Conservation (phyloP, 2,329 filamentous ascomycete genomes). For the Calonectria crousiana region DNA sequence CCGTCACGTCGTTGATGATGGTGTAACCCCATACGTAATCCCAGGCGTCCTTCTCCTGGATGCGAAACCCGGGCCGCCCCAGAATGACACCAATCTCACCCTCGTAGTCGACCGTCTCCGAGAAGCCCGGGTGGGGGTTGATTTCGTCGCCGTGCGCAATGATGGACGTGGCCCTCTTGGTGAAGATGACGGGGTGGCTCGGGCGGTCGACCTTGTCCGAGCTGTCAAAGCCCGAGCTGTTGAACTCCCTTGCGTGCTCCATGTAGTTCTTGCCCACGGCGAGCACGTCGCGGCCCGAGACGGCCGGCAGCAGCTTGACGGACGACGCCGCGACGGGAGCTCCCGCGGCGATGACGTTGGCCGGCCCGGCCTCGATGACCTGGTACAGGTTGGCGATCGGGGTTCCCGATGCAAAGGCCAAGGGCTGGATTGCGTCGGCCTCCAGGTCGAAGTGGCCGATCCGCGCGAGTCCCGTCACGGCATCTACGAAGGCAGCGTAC, state of each 20-base stretch:
- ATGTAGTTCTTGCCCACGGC: constrained; percentile 69
- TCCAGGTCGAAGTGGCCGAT: constrained; percentile 29
- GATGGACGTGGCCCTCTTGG: constrained; percentile 65
- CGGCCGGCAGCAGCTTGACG: constrained; percentile 59
- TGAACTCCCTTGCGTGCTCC: constrained; percentile 70
- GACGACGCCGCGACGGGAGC: constrained; percentile 41
- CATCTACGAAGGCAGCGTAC: constrained; percentile 29
- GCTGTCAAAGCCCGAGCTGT: constrained; percentile 64
- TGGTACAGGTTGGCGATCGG: constrained; percentile 61
- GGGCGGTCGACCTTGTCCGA: constrained; percentile 66
- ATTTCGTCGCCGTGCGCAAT: constrained; percentile 62
- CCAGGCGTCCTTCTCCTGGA: constrained; percentile 59
- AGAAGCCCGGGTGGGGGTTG: constrained; percentile 59
- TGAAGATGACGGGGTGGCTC: constrained; percentile 68
- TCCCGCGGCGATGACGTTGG: constrained; percentile 50
- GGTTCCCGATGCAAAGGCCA: constrained; percentile 61
- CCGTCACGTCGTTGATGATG: constrained; percentile 67
- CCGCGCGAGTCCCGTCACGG: constrained; percentile 21
- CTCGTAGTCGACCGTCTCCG: constrained; percentile 65
- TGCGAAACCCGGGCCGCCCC: constrained; percentile 60
- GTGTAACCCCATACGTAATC: constrained; percentile 68
- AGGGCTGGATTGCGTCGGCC: constrained; percentile 50
- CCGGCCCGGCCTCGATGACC: constrained; percentile 61
- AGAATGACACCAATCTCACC: constrained; percentile 69
- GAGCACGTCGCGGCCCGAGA: constrained; percentile 64